Base-by-base conservation (phyloP, 2,329 filamentous ascomycete species). In the Plectosphaerella cucumerina region DNA sequence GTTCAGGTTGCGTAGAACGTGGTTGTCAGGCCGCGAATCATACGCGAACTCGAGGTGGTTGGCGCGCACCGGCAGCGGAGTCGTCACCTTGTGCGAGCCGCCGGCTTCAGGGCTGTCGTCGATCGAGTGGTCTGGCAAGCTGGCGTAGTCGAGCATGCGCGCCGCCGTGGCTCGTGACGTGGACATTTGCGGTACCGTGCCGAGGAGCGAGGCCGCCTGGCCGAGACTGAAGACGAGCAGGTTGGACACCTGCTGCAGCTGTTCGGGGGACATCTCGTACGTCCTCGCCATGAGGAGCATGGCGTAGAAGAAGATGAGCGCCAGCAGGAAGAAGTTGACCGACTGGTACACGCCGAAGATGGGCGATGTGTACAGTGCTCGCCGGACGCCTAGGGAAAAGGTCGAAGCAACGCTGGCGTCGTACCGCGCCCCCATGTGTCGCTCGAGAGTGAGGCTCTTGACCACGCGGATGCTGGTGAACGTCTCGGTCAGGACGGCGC, bases 281-380 rank as follows among this genome's bases (percentile, higher is more conserved):
- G 37, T 78, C 68, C 10, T 71, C 62, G 42, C 68, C 65, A 89
- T 76, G 11, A 96, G 74, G 1, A 79, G 70, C 0, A 85, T 82
- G 3, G 88, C 90, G 62, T 93, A 95, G 70, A 87, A 96, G 64
- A 96, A 94, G 10, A 96, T 80, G 4, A 96, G 70, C 0, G 90
- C 89, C 39, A 84, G 86, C 14, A 90, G 77, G 60, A 90, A 90
- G 53, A 84, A 81, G 37, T 85, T 81, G 17, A 85, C 77, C 0
- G 84, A 85, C 59, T 95, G 87, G 33, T 86, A 85, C n/a, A 94
- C 67, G 0, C 92, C 93, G 61, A 84, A 95, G 6, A 93, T 76
- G 5, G 85, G 67, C 0, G 90, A 89, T 0, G 84, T 82, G 58
- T 82, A 87, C 1, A 77, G 62, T 0, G 87, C 87, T 23, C 89